Base-by-base conservation (phyloP, 768 basidiomycete species). In the Auricularia heimuer region DNA sequence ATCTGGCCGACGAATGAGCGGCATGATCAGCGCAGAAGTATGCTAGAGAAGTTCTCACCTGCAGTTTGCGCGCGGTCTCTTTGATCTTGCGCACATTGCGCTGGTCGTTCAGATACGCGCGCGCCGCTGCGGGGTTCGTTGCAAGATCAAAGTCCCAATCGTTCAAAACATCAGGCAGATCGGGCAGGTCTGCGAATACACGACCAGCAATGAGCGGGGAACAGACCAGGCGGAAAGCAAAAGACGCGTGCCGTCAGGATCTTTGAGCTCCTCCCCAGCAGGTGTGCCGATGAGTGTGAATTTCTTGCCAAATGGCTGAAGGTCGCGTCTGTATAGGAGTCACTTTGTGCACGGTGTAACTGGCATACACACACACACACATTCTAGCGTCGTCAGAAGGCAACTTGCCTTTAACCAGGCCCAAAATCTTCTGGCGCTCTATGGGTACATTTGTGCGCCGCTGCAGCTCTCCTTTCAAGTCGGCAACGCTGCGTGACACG, bases 211-310 rank as follows among this genome's bases (percentile, higher is more conserved):
- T 29, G 29, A 29, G 29, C 29, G 29, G 29, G 29, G 29, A 29
- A 61, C 18, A n/a, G 65, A 42, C 36, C 63, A 45, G 33, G 35
- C 47, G 12, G 47, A 45, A 58, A 34, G 64, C 29, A 29, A 34
- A 16, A 34, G 51, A 33, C 45, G 63, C 78, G 67, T 67, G 85
- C 88, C 76, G 8, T 83, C 81, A 10, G 88, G 89, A 74, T 92
- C 90, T 71, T 90, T 92, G 72, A 93, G 86, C 72, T 92, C 91
- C 66, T 88, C 81, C 37, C 91, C 91, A 74, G 91, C 84, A 1
- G 91, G 90, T 4, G 92, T 94, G 11, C 94, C 94, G 21, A 94
- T 77, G 11, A 94, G 78, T n/a, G 85, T 89, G 71, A 94, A 94
- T 71, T 88, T 91, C 78, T 86, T 87, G 60, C 86, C 84, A 18